Base-by-base conservation (phyloP, 2,329 filamentous ascomycete genomes). In the Ceratocystis huliohia region DNA sequence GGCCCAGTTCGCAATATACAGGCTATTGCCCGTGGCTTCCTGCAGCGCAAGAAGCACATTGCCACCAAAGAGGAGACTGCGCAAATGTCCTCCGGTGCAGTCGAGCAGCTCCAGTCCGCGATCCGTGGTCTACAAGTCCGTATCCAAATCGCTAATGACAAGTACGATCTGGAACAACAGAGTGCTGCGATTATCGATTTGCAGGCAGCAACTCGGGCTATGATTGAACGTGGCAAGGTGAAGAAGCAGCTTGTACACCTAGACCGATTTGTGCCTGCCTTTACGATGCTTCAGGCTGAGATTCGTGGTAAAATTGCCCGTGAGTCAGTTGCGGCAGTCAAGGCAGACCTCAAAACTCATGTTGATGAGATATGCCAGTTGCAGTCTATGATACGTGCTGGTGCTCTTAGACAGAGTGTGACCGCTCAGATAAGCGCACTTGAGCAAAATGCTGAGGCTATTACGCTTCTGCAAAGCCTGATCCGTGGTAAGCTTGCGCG, bases 131-230 rank as follows among this genome's bases (percentile, higher is more conserved):
- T 86, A 79, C 76, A 87, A 44, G 75, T 82, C 69, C 80, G 85
- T 65, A 76, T 76, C 63, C 78, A 76, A 13, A 72, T 85, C 33
- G 76, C 77, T 6, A 74, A 74, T 13, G 79, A 84, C 25, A 76
- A 78, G 44, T 75, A 82, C 48, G 82, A 88, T 48, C 83, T 97
- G 28, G 78, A 86, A 64, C 83, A 85, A 1, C 84, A 89, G 70
- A 84, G 87, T 46, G 79, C 84, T 0, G 82, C 86, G 68, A 83
- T 93, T 46, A 77, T 84, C 33, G 78, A 85, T 46, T 79, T 96
- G 1, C 94, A 99, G 75, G 85, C 86, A 30, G 77, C 92, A 5
- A 81, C 85, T 33, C 84, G 93, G 68, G 92, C 90, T 0, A 88
- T 95, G 81, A 80, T 96, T 69, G 78, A 89, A 50, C 85, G 94